A percentile compares a stretch with the other conserved stretches of the same genome.
phyloP scores from a whole-genome alignment of 495 filamentous ascomycete species.

The Neurospora sp. region DNA sequence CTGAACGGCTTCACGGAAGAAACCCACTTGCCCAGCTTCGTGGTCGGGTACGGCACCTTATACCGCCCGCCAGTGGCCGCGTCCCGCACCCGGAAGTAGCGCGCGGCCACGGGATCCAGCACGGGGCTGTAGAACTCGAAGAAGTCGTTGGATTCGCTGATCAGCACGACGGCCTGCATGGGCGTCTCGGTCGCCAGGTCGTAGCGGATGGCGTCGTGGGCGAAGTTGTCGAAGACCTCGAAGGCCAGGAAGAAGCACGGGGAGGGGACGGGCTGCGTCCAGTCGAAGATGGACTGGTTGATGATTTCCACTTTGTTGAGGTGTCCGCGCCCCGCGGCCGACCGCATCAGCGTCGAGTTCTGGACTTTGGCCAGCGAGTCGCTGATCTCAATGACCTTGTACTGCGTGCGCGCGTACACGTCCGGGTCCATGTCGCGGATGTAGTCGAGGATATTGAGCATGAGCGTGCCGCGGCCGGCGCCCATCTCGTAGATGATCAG shows the following conservation, averaged over 20 bases:
- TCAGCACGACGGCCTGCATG: conserved; percentile 76
- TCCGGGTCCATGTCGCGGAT: conserved; percentile 82
- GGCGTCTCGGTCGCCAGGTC: conserved; percentile 62
- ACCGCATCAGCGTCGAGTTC: conserved; percentile 52
- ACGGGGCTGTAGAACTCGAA: conserved; percentile 77
- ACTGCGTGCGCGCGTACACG: conserved; percentile 90
- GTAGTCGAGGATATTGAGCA: conserved; percentile 96
- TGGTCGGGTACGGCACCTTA: conserved; percentile 45
- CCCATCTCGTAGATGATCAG: conserved; percentile 98
- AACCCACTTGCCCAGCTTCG: conserved; percentile 47
- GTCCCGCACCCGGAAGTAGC: conserved; percentile 72
- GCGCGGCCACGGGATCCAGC: conserved; percentile 72
- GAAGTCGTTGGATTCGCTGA: conserved; percentile 81
- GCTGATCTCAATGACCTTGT: conserved; percentile 92
- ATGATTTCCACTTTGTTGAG: conserved; percentile 81
- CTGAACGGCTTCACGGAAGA: conserved; percentile 54
- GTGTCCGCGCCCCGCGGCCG: conserved; percentile 61
- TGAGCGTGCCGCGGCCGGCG: conserved; percentile 92
- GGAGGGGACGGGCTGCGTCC: conserved; percentile 71
- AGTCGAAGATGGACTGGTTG: conserved; percentile 90
- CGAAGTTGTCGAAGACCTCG: conserved; percentile 98
- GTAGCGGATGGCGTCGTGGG: conserved; percentile 89
- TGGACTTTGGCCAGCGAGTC: conserved; percentile 69
- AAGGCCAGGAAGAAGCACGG: conserved; percentile 98
- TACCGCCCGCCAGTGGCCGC: conserved; percentile 40